Evolutionary conservation across 2,329 filamentous ascomycete genomes (phyloP).

Genomic region (Calonectria multiphialidica): DNA sequence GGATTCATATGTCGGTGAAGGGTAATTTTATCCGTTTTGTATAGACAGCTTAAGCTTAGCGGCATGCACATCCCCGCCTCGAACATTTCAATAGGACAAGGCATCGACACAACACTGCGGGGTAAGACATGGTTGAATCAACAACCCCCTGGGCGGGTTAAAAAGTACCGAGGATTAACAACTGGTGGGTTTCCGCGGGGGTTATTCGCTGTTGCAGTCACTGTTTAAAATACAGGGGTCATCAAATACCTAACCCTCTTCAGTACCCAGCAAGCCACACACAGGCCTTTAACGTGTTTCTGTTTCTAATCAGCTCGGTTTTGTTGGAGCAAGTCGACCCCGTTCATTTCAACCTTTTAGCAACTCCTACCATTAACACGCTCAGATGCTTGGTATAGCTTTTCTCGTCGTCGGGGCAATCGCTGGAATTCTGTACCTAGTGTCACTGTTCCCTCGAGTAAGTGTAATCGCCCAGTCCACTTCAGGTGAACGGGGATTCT

Average conservation of each 20-base stretch:
- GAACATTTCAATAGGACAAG: constrained; percentile 2
- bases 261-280: neutral
- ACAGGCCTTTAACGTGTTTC: no score
- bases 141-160: neutral
- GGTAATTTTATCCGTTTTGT: constrained; percentile 31
- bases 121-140: constrained; percentile 16
- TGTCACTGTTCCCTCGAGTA: constrained; percentile 34
- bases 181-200: constrained; percentile 24
- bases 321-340: neutral
- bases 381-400: neutral
- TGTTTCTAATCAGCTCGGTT: neutral
- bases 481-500: neutral
- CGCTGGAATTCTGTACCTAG: constrained; percentile 27
- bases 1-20: constrained; percentile 15
- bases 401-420: neutral
- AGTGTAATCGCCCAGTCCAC: neutral
- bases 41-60: neutral
- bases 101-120: constrained; percentile 33
- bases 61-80: constrained; percentile 20
- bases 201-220: constrained; percentile 17
- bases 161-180: constrained; percentile 9
- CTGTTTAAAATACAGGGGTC: constrained; percentile 29
- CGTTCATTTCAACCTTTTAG: neutral
- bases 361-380: no score
- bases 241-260: neutral